Evolutionary conservation across 768 basidiomycete genomes (phyloP).

Genomic region (Psilocybe subaeruginosa): DNA sequence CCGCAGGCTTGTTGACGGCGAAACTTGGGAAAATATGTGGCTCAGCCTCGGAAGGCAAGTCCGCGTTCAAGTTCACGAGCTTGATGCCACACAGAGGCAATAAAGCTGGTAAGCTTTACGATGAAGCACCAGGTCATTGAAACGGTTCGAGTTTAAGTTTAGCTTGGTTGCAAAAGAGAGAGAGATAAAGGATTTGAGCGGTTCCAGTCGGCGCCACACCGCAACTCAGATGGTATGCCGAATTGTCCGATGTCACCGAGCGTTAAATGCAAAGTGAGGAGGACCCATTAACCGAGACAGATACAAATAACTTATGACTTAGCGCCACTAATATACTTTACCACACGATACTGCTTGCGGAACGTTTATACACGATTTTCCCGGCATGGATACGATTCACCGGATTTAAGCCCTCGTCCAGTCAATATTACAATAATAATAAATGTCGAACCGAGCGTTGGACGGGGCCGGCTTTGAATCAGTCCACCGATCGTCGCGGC

Average conservation of each 20-base stretch:
- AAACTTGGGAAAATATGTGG: background rate
- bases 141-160: background rate
- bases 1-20: background rate
- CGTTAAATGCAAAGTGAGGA: background rate
- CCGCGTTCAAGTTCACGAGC: background rate
- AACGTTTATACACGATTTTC: no score
- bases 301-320: slow-evolving; percentile 1
- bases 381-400: no score
- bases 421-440: no score
- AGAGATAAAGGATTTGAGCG: background rate
- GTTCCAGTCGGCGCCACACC: background rate
- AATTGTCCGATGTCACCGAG: background rate
- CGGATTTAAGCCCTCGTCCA: no score
- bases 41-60: background rate
- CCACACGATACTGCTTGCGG: no score
- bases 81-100: no score
- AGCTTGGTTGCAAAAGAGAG: background rate
- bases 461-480: no score
- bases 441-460: no score
- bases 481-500: no score
- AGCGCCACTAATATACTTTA: background rate
- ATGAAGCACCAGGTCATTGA: background rate
- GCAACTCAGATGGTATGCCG: background rate
- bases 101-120: background rate
- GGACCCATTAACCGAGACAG: slow-evolving; percentile 6